phyloP scores from a whole-genome alignment of 2,329 filamentous ascomycete species.

The Dothistroma pini region DNA sequence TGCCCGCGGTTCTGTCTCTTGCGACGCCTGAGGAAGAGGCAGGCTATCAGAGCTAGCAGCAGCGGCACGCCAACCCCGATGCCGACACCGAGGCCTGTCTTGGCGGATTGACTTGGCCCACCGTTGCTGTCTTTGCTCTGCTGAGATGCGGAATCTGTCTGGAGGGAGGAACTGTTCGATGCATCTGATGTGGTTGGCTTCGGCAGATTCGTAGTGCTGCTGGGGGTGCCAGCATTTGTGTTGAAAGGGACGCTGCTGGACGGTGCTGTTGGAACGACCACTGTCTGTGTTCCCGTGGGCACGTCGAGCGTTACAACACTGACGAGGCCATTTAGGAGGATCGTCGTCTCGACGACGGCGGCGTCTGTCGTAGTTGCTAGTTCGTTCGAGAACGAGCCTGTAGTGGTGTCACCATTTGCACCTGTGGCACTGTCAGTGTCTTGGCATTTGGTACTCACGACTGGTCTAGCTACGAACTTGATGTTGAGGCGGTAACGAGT shows the following conservation, averaged over 20 bases:
- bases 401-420: not conserved
- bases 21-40: conserved; percentile 12
- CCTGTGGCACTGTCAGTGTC: not conserved
- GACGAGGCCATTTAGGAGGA: too few species aligned
- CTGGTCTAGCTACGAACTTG: not conserved
- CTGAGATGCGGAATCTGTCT: not conserved
- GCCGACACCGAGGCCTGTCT: conserved; percentile 20
- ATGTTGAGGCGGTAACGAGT: not conserved
- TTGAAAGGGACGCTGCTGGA: not conserved
- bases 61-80: conserved; percentile 16
- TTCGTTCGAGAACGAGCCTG: not conserved
- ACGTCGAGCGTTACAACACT: not conserved
- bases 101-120: conserved; percentile 13
- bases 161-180: not conserved
- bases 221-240: not conserved
- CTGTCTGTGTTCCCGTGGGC: not conserved
- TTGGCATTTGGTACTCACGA: too few species aligned
- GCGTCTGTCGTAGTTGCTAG: not conserved
- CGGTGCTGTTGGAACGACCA: not conserved
- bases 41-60: conserved; percentile 12
- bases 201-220: not conserved
- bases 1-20: conserved; percentile 3
- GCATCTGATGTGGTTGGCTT: not conserved
- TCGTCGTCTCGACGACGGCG: not conserved
- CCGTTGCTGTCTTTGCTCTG: not conserved